phyloP scores from a whole-genome alignment of 2,329 filamentous ascomycete species.

The Aureobasidium sp. region DNA sequence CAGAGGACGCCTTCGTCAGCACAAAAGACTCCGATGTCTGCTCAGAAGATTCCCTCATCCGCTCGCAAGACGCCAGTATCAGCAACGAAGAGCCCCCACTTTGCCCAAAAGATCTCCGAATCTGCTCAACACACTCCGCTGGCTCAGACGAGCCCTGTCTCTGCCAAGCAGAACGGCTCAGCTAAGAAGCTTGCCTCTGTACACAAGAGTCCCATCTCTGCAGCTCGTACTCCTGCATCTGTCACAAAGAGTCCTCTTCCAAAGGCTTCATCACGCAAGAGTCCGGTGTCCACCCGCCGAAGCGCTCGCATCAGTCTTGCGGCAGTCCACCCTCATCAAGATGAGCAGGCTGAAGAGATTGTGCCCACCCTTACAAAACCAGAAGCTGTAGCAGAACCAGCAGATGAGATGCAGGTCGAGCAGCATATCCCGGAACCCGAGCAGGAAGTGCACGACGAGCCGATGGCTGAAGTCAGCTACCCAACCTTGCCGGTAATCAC shows the following conservation, averaged over 20 bases:
- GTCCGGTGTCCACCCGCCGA: neutral
- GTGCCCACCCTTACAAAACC: neutral
- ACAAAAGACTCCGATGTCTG: neutral
- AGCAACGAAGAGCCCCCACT: neutral
- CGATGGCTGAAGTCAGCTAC: slow-evolving; percentile 3
- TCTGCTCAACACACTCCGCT: neutral
- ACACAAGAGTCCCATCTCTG: neutral
- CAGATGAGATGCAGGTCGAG: neutral
- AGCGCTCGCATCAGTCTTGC: slow-evolving; percentile 2
- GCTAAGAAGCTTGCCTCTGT: neutral
- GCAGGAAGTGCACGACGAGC: neutral
- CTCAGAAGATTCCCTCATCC: neutral
- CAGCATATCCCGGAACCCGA: neutral
- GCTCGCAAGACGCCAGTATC: neutral
- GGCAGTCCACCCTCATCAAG: neutral
- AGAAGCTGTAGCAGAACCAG: neutral
- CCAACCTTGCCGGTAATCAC: neutral
- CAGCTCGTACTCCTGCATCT: neutral
- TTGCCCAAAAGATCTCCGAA: neutral
- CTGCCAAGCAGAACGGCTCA: neutral
- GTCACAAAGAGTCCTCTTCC: neutral
- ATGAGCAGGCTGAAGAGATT: neutral
- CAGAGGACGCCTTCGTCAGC: neutral
- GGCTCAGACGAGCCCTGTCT: neutral
- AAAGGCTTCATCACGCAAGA: slow-evolving; percentile 3